Evolutionary conservation across 2,329 filamentous ascomycete genomes (phyloP).

Genomic region (Stagonosporopsis tanaceti): DNA sequence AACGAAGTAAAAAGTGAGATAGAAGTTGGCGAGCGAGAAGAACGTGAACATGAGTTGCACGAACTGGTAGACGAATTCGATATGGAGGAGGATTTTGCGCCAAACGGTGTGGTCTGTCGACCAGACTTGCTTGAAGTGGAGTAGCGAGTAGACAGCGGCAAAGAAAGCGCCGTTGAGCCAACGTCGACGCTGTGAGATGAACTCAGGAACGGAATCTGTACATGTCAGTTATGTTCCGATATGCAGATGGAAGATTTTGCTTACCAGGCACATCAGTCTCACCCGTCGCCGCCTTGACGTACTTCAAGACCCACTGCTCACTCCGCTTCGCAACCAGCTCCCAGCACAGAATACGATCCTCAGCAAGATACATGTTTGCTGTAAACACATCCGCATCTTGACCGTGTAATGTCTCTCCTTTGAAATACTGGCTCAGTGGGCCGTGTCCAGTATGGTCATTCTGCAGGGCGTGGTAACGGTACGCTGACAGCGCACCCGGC

Average conservation of each 20-base stretch:
- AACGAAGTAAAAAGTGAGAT: slow-evolving; percentile 98
- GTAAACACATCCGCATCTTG: slow-evolving; percentile 97
- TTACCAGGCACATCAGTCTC: slow-evolving; percentile 97
- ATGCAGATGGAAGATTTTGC: slow-evolving; percentile 36
- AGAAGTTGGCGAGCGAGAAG: slow-evolving; percentile 98
- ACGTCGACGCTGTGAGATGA: slow-evolving; percentile 92
- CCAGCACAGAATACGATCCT: slow-evolving; percentile 91
- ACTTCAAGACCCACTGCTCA: slow-evolving; percentile 97
- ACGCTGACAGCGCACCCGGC: slow-evolving; percentile 92
- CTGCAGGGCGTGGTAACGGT: slow-evolving; percentile 93
- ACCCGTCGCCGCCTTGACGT: slow-evolving; percentile 94
- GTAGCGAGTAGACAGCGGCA: slow-evolving; percentile 94
- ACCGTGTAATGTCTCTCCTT: slow-evolving; percentile 95
- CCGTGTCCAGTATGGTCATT: slow-evolving; percentile 97
- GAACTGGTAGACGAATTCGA: slow-evolving; percentile 96
- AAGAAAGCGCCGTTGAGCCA: slow-evolving; percentile 99
- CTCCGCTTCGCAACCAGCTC: slow-evolving; percentile 94
- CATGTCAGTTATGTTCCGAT: slow-evolving; percentile 7
- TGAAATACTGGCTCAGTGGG: slow-evolving; percentile 97
- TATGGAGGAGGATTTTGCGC: slow-evolving; percentile 88
- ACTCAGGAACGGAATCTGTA: slow-evolving; percentile 87
- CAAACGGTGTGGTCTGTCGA: slow-evolving; percentile 86
- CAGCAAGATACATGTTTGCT: slow-evolving; percentile 93
- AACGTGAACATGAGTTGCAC: slow-evolving; percentile 93
- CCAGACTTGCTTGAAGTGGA: slow-evolving; percentile 95